These are phyloP conservation scores for Bassia scoparia DNA, from an alignment of 148 eudicot species.

Conservation along the genomic window DNA sequence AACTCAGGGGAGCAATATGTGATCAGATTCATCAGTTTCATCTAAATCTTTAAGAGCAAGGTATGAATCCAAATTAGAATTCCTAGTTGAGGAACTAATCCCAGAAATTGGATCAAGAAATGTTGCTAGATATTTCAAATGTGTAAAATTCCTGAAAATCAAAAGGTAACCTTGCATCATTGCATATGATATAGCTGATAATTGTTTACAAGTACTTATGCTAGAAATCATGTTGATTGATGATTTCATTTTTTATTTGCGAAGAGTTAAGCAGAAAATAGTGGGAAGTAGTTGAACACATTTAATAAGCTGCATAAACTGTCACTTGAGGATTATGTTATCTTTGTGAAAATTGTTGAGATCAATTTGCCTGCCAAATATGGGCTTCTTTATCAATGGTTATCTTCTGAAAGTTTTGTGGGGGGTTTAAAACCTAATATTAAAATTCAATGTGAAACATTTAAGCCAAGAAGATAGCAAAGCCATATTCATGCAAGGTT, in stretches of 20 bases:
- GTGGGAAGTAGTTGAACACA: neutral
- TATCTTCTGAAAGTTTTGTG: neutral
- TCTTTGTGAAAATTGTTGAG: neutral
- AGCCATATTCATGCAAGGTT: neutral
- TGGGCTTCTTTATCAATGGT: neutral
- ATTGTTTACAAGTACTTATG: neutral
- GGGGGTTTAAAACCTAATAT: neutral
- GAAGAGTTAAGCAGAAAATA: neutral
- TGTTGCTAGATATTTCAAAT: neutral
- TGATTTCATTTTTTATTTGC: neutral
- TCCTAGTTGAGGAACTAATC: conserved; percentile 11
- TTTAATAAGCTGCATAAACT: neutral
- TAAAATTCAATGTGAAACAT: neutral
- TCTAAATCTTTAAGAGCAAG: neutral
- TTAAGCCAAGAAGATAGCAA: neutral
- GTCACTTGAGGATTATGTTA: neutral
- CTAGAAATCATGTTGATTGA: neutral
- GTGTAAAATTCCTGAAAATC: neutral
- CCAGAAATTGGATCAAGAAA: conserved; percentile 5
- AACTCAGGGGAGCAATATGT: too few relatives aligned
- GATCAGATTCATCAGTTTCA: too few relatives aligned
- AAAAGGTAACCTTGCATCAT: neutral
- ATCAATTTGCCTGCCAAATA: neutral
- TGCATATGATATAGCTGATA: conserved; percentile 1
- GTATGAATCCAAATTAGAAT: neutral